Evolutionary conservation across 306 rosid species (phyloP).

Genomic region (Vigna reflexopilosa): DNA sequence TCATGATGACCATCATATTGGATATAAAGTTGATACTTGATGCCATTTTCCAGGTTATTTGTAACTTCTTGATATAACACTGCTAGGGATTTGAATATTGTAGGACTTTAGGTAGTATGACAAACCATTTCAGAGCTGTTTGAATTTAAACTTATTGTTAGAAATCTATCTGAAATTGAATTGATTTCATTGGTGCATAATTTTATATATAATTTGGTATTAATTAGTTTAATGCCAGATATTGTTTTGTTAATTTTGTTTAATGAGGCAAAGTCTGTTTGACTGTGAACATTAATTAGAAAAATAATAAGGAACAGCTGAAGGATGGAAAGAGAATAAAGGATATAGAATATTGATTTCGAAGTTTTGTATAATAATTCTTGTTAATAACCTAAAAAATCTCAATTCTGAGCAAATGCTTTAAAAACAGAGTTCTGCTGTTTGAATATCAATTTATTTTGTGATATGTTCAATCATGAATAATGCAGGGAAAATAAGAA

Average conservation of each 20-base stretch:
- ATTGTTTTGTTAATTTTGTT: background rate
- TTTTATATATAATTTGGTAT: constrained; percentile 10
- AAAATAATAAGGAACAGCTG: background rate
- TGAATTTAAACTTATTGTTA: background rate
- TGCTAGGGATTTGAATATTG: constrained; percentile 10
- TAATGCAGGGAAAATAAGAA: constrained; percentile 91
- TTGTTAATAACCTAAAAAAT: background rate
- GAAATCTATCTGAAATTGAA: background rate
- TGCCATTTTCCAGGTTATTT: constrained; percentile 17
- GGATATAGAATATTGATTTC: background rate
- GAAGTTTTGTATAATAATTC: background rate
- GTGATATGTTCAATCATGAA: constrained; percentile 39
- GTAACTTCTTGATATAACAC: background rate
- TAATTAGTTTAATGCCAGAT: background rate
- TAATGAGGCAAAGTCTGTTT: background rate
- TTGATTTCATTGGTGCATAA: background rate
- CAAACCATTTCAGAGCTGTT: constrained; percentile 4
- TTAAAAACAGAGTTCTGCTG: background rate
- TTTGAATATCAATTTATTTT: constrained; percentile 14
- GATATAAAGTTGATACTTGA: constrained; percentile 3
- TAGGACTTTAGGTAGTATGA: constrained; percentile 1
- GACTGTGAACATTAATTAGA: background rate
- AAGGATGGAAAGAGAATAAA: constrained; percentile 7
- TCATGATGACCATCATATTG: background rate
- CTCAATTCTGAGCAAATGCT: background rate